Evolutionary conservation across 2,329 filamentous ascomycete species (phyloP), one percentile per base, ranked within the genome.

Genomic region (Balansia obtecta): DNA sequence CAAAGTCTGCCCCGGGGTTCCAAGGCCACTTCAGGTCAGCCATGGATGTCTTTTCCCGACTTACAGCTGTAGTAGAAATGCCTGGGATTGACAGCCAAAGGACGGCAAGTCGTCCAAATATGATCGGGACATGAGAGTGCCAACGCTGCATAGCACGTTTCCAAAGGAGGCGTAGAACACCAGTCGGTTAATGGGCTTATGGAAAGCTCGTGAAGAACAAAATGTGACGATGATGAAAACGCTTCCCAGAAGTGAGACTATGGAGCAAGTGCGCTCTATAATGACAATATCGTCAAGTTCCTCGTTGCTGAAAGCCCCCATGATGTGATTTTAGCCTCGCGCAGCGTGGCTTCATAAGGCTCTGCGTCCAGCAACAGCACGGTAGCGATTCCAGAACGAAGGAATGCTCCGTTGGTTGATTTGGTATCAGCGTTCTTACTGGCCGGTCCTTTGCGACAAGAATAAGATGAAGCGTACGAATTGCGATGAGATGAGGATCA

Each of bases 121-220:
- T 1, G 72, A 71, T 38, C 74, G 72, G 0, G 81, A 79, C 54
- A 88, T 83, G 15, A 88, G 61, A 0, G 83, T 85, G 1, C 77
- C 84, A 18, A 84, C 73, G 62, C 86, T 90, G 51, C 79, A 78
- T 63, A 88, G 70, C 54, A 89, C 71, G 59, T 91, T 91, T 5
- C 86, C 86, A 59, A 85, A 82, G 1, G 83, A 84, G 2, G 86
- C 86, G 63, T 83, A 90, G 65, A 91, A 89, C 13, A 89, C 80
- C 0, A 91, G 73, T 13, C 86, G 75, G 61, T 90, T 91, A 68
- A 90, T 88, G 18, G 86, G 83, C 61, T 88, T 89, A 57, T 84
- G 83, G 61, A 90, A 90, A 5, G 74, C 73, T 9, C 71, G 73
- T 30, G 80, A 85, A 20, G 65, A 63, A 33, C 76, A 66, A 60